Percentiles rank a stretch among this genome's conserved stretches.
Conservation (phyloP, 1,284 basidiomycete species). For the Cerrena zonata region DNA sequence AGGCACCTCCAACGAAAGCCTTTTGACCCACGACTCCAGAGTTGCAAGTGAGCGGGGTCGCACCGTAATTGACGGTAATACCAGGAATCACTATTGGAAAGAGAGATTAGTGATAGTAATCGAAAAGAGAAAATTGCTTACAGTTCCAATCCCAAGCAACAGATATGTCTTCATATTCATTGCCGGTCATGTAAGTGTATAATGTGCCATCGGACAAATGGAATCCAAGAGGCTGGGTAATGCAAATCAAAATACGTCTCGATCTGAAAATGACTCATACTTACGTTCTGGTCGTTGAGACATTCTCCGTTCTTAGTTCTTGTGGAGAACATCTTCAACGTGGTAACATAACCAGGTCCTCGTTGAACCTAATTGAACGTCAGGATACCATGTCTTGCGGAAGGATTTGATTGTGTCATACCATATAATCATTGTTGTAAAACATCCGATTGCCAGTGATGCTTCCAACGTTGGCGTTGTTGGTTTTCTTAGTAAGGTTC, state of each 20-base stretch:
- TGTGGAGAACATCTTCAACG: slow-evolving; percentile 60
- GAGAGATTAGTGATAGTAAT: not conserved
- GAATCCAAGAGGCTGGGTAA: slow-evolving; percentile 50
- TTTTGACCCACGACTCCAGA: slow-evolving; percentile 38
- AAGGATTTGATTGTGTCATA: too few relatives aligned
- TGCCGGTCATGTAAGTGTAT: slow-evolving; percentile 57
- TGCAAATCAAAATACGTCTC: not conserved
- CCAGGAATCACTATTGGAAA: slow-evolving; percentile 45
- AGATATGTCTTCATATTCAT: slow-evolving; percentile 65
- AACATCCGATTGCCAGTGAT: slow-evolving; percentile 61
- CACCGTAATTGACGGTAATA: slow-evolving; percentile 55
- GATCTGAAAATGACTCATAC: slow-evolving; percentile 9
- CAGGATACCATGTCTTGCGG: not conserved
- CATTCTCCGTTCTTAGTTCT: slow-evolving; percentile 63
- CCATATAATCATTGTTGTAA: slow-evolving; percentile 67
- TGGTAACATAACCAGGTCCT: slow-evolving; percentile 51
- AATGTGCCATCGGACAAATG: slow-evolving; percentile 61
- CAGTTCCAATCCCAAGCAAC: slow-evolving; percentile 71
- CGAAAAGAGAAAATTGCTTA: slow-evolving; percentile 8
- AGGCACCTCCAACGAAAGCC: slow-evolving; percentile 59
- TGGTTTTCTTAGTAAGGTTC: slow-evolving; percentile 32
- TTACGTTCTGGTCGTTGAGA: slow-evolving; percentile 54
- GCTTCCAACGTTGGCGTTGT: slow-evolving; percentile 52
- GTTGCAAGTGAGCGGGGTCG: slow-evolving; percentile 43
- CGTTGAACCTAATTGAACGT: slow-evolving; percentile 44